phyloP scores from a whole-genome alignment of 805 yeast species.

The Candida broadrunensis region DNA sequence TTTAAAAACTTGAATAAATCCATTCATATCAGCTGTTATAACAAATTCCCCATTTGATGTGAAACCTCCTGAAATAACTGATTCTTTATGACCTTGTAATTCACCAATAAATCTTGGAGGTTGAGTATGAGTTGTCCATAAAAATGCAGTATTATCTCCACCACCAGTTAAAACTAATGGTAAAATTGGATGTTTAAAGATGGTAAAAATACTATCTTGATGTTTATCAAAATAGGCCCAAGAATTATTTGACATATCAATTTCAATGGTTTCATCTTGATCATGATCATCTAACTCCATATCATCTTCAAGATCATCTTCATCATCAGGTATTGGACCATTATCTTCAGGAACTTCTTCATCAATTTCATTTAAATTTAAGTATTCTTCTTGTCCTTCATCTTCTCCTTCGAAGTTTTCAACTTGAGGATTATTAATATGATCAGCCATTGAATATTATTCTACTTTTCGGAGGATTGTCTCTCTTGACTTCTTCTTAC shows the following conservation, averaged over 20 bases:
- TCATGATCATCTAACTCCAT: constrained; percentile 28
- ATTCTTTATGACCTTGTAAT: constrained; percentile 79
- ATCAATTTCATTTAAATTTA: constrained; percentile 26
- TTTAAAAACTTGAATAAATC: constrained; percentile 72
- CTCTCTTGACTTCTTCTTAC: too few species aligned
- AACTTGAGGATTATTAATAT: not conserved
- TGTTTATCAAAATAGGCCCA: constrained; percentile 87
- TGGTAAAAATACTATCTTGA: constrained; percentile 77
- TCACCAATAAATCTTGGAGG: constrained; percentile 81
- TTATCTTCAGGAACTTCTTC: constrained; percentile 31
- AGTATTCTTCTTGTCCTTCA: constrained; percentile 29
- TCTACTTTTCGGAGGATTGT: too few species aligned
- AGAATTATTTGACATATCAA: constrained; percentile 89
- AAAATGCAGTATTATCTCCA: constrained; percentile 83
- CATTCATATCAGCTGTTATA: constrained; percentile 94
- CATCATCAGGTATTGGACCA: constrained; percentile 36
- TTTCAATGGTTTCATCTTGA: constrained; percentile 54
- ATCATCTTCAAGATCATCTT: constrained; percentile 19
- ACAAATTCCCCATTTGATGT: constrained; percentile 77
- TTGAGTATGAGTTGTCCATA: constrained; percentile 89
- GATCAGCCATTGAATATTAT: constrained; percentile 1
- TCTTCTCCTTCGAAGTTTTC: constrained; percentile 7
- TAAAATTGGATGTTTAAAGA: constrained; percentile 79
- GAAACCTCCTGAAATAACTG: constrained; percentile 82
- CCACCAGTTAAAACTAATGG: constrained; percentile 93